Evolutionary conservation across 495 filamentous ascomycete genomes (phyloP), one percentile per base, ranked within the genome.

Genomic region (Xylaria acuta): DNA sequence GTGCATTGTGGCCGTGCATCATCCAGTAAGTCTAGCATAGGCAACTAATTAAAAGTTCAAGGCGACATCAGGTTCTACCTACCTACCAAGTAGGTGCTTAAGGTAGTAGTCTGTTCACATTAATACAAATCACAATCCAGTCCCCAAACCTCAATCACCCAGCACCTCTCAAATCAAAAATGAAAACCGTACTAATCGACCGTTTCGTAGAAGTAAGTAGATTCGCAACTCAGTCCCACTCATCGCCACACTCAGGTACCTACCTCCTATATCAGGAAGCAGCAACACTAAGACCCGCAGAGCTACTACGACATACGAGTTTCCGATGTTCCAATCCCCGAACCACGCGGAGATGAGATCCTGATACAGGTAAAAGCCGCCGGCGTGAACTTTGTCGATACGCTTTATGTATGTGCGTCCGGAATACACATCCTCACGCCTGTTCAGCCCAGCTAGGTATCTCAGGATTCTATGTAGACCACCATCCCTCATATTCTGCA

Each of bases 351-450:
- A 27, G 22, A 54, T 54, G 25, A 30, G 51, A 27, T 54, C 22
- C 11, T 54, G 22, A 27, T 30, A 14, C 22, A 54, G 14, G 51
- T 27, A 16, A 54, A 54, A 54, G 51, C 51, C 51, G 51, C 51
- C 8, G 51, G 51, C 51, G 51, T 54, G 51, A 54, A 54, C 20
- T 54, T 54, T 3, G 51, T 54, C 22, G 51, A 54, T 54, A 54
- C 51, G 22, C 11, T 54, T 0, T 54, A 54, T 16, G 51, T 54
- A 54, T 5, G 51, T 30, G 5, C 20, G 36, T 12, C 11, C 38
- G 1, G 7, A 41, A 22, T 5, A 49, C 4, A n/a, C 45, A 22
- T n/a, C 20, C 45, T 45, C 43, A 45, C 43, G 4, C 43, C 20
- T 45, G 20, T 45, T 5, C 43, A 20, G 38, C 38, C 38, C 11